Evolutionary conservation across 495 filamentous ascomycete genomes (phyloP), one percentile per base, ranked within the genome.

Genomic region (Rhizodiscina lignyota): DNA sequence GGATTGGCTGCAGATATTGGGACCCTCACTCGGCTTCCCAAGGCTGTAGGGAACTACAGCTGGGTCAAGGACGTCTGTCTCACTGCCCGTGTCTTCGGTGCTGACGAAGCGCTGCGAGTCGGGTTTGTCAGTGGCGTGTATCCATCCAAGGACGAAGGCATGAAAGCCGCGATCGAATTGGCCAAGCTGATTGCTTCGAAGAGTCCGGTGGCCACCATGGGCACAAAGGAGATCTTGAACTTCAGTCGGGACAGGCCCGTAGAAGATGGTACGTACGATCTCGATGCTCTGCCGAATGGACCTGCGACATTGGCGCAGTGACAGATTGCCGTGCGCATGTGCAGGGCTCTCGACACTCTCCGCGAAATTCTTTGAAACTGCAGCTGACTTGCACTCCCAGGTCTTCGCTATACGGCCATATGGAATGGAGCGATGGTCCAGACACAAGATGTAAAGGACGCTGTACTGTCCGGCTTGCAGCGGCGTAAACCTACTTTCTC

Each of bases 51-150:
- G 1, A 74, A 61, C 38, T 59, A 59, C 37, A 77, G 74, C 6
- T 97, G 87, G 85, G 82, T 92, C 19, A 94, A 94, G 56, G 91
- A 96, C 23, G 78, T 96, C 0, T 72, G 72, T 34, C 56, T 94
- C 39, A 77, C 77, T 4, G 87, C 79, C 18, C 59, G 91, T 23
- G 53, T 71, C 32, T 97, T 92, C 45, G 68, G 62, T 2, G 75
- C 79, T 0, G 67, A 78, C 34, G 89, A 97, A 55, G 91, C 89
- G 4, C 54, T 74, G 37, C 53, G 62, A n/a, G 73, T 85, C 4
- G 89, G 89, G 2, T 79, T 94, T 37, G 85, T 94, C 15, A 83
- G 71, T 45, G 65, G 63, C n/a, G 82, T 94, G 2, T 66, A 70
- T 34, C 45, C 36, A n/a, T 34, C 36, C 26, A 60, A 60, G 38